phyloP scores from a whole-genome alignment of 495 filamentous ascomycete species.

The Hypomontagnella monticulosa region DNA sequence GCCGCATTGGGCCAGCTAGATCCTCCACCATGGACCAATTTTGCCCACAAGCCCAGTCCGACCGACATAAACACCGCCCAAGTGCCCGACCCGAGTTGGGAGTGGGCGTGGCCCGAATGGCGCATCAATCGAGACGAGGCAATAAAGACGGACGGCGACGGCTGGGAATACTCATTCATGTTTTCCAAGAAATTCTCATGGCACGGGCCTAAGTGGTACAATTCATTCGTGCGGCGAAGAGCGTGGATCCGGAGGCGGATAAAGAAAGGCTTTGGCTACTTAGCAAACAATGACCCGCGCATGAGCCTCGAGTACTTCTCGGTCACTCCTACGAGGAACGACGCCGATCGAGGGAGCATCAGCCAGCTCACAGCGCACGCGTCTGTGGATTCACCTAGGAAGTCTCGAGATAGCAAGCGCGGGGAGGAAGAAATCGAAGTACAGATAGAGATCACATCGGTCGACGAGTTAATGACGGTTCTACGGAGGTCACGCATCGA shows the following conservation, averaged over 20 bases:
- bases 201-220: conserved; percentile 93
- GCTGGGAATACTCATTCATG: conserved; percentile 94
- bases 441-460: conserved; percentile 40
- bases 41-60: conserved; percentile 72
- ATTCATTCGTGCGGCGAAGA: conserved; percentile 88
- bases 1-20: conserved; percentile 89
- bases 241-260: conserved; percentile 89
- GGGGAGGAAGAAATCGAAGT: conserved; percentile 31
- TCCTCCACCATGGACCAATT: conserved; percentile 85
- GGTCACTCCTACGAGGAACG: conserved; percentile 60
- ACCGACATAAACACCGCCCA: conserved; percentile 92
- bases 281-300: conserved; percentile 59
- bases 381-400: conserved; percentile 40
- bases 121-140: conserved; percentile 89
- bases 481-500: conserved; percentile 80
- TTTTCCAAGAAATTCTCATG: conserved; percentile 81
- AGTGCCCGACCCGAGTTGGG: conserved; percentile 93
- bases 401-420: conserved; percentile 53
- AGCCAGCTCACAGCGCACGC: conserved; percentile 32
- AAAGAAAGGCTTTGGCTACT: conserved; percentile 61
- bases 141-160: conserved; percentile 80
- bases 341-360: conserved; percentile 3
- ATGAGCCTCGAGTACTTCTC: conserved; percentile 87
- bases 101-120: conserved; percentile 96
- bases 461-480: conserved; percentile 50